These are phyloP conservation scores for Striga asiatica DNA, from an alignment of 257 asterid species.

Conservation along the genomic window DNA sequence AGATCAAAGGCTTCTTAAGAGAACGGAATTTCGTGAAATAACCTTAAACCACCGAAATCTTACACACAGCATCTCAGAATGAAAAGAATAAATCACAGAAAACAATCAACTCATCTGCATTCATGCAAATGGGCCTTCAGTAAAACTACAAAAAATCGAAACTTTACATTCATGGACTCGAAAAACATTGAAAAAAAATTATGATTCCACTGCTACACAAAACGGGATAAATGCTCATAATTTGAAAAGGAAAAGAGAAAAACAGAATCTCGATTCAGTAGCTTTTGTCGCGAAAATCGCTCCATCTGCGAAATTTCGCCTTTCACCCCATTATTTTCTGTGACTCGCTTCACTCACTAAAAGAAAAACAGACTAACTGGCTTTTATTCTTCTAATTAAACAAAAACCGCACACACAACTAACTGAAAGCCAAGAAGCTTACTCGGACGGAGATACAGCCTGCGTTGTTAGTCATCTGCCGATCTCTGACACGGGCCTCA, in stretches of 20 bases:
- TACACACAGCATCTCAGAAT: neutral
- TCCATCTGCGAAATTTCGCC: constrained; percentile 41
- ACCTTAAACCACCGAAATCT: too few relatives aligned
- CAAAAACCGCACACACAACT: too few relatives aligned
- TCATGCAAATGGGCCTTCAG: constrained; percentile 21
- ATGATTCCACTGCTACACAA: neutral
- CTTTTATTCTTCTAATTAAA: too few relatives aligned
- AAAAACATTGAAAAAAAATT: neutral
- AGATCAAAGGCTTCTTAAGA: neutral
- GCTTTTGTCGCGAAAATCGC: constrained; percentile 38
- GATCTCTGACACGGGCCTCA: too few relatives aligned
- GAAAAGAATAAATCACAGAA: constrained; percentile 11
- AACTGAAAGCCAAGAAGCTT: too few relatives aligned
- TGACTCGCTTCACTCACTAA: constrained; percentile 12
- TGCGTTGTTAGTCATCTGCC: too few relatives aligned
- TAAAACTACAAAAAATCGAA: constrained; percentile 18
- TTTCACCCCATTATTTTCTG: constrained; percentile 41
- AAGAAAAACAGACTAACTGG: too few relatives aligned
- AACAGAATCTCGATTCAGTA: constrained; percentile 44
- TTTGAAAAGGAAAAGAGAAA: constrained; percentile 8
- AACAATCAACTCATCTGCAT: constrained; percentile 4
- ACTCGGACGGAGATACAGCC: too few relatives aligned
- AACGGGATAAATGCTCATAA: constrained; percentile 24
- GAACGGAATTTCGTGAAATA: neutral
- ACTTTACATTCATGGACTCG: constrained; percentile 12